Percentiles rank a stretch among this genome's conserved stretches.
phyloP scores from a whole-genome alignment of 129 eudicot genomes.

The Lactuca saligna region DNA sequence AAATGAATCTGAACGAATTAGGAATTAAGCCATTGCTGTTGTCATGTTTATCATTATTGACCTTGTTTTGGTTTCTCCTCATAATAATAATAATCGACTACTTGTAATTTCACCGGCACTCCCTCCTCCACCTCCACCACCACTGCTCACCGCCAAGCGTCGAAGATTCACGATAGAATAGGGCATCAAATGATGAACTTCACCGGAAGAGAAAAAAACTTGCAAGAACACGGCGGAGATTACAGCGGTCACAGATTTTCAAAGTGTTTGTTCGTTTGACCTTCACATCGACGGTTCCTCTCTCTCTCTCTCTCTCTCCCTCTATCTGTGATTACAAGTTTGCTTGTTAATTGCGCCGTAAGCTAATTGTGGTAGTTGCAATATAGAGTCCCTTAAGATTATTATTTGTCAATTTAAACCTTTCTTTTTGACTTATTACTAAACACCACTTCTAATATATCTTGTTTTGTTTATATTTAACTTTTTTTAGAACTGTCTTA shows the following conservation, averaged over 20 bases:
- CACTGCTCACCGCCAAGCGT: constrained; percentile 40
- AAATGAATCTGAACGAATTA: constrained; percentile 56
- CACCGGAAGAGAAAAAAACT: constrained; percentile 25
- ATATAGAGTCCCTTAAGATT: constrained; percentile 7
- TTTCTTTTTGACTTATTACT: not conserved
- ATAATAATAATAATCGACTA: constrained; percentile 43
- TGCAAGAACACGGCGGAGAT: constrained; percentile 26
- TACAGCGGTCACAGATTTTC: constrained; percentile 25
- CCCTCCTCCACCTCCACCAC: constrained; percentile 34
- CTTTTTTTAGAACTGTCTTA: no score
- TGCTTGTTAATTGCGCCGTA: constrained; percentile 30
- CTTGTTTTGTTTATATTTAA: not conserved
- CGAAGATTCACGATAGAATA: constrained; percentile 24
- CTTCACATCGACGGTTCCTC: constrained; percentile 47
- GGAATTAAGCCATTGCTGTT: constrained; percentile 49
- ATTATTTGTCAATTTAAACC: not conserved
- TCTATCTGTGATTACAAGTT: constrained; percentile 13
- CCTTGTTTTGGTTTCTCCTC: constrained; percentile 50
- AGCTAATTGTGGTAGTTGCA: constrained; percentile 19
- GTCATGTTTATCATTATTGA: constrained; percentile 31
- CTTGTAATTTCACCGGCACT: constrained; percentile 19
- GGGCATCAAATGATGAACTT: constrained; percentile 32
- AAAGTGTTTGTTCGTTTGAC: constrained; percentile 50
- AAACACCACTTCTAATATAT: not conserved
- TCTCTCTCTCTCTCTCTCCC: constrained; percentile 28